Evolutionary conservation across 495 filamentous ascomycete genomes (phyloP).

Genomic region (Xylaria intraflava): DNA sequence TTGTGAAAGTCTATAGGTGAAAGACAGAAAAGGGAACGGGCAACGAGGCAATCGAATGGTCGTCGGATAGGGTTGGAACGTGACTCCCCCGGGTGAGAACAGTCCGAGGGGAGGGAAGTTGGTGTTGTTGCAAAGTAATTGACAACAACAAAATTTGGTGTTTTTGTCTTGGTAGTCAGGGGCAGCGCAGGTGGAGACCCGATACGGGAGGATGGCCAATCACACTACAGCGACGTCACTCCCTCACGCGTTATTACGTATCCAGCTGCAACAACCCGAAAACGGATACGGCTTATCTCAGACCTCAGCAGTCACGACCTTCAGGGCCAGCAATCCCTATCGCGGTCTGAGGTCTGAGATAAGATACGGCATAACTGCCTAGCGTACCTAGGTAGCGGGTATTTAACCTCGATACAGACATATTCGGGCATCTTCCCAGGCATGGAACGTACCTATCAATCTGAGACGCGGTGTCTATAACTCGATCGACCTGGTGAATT

Average conservation of each 20-base stretch:
- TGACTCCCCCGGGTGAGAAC: background rate
- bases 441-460: too few relatives aligned
- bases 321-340: too few relatives aligned
- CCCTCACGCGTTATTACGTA: background rate
- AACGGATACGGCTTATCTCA: background rate
- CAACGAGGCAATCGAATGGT: slow-evolving; percentile 21
- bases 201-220: too few relatives aligned
- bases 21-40: slow-evolving; percentile 13
- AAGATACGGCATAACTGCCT: too few relatives aligned
- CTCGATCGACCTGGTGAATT: too few relatives aligned
- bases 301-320: too few relatives aligned
- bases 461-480: too few relatives aligned
- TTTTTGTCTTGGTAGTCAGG: slow-evolving; percentile 21
- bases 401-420: too few relatives aligned
- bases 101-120: slow-evolving; percentile 5
- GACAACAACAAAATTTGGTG: slow-evolving; percentile 12
- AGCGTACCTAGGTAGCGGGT: too few relatives aligned
- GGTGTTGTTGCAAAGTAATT: background rate
- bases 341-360: too few relatives aligned
- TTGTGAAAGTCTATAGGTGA: background rate
- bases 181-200: slow-evolving; percentile 5
- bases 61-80: slow-evolving; percentile 9
- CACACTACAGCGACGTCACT: too few relatives aligned
- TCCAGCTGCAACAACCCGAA: background rate
- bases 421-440: too few relatives aligned